Evolutionary conservation across 2,329 filamentous ascomycete genomes (phyloP), one percentile per base, ranked within the genome.

Genomic region (Aspergillus fumigatiaffinis): DNA sequence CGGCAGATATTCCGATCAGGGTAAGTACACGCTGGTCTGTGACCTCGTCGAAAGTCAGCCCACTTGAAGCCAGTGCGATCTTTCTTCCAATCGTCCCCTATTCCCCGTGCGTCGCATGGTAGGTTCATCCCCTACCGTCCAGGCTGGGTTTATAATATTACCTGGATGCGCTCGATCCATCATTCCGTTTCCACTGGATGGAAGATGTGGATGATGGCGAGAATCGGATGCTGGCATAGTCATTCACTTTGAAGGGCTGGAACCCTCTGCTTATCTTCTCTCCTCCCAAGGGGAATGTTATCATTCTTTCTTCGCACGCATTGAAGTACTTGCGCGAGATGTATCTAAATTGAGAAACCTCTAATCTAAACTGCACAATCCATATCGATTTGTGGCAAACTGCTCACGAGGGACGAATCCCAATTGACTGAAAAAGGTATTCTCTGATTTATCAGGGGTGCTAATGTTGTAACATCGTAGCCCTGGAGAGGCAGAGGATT

Each of bases 51-150:
- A 55, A 51, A 4, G 44, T 52, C 20, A 23, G 29, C 28, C 47
- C 10, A 38, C 29, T 42, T 26, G 38, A 23, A n/a, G 20, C 12
- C 25, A 41, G 17, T 47, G 35, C 5, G 14, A 23, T 23, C 25
- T 28, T 20, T 52, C 53, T 26, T 35, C 32, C 46, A 25, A 9
- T 46, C 50, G 28, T 49, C 26, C 23, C 42, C 28, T 23, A n/a
- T 44, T 29, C 49, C 49, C 51, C 55, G 53, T 57, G 52, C 50
- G 53, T 57, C 57, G 58, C 64, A 46, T 63, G 54, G 61, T 82
- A 81, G 80, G 79, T 57, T 80, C 80, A 82, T 82, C 79, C 73
- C 77, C 80, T 82, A 82, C 77, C 68, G 75, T 79, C 76, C 74
- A 73, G 74, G 78, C 78, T 79, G 74, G 77, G 56, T 68, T 69